Base-by-base conservation (phyloP, 768 basidiomycete genomes). In the Dioszegia hungarica region DNA sequence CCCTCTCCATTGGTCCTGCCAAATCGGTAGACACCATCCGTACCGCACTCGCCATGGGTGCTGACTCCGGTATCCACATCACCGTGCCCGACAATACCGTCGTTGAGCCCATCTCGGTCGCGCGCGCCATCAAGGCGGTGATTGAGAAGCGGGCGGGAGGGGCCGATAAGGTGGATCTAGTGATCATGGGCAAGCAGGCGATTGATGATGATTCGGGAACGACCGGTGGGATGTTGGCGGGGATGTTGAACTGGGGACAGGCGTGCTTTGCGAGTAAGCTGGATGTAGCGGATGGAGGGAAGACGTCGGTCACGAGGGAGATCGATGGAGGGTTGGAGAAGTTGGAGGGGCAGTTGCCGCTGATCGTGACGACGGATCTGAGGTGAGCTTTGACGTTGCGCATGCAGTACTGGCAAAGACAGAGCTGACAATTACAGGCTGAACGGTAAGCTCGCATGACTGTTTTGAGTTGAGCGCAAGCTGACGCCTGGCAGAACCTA, bases 181-280 rank as follows among this genome's bases (percentile, higher is more conserved):
- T 99, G 36, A 92, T 99, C 53, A 81, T 97, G 78, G 95, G 95
- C 2, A 99, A 99, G 78, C 95, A 99, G 77, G 87, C 94, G 14
- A 99, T 99, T 65, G 95, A 99, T 78, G 93, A 94, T 67, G 95
- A 99, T 74, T 82, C 89, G 5, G 89, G 90, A 4, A 86, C 92
- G 79, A 97, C 94, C 12, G 94, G 94, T 0, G 93, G 95, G 75
- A 97, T 98, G 90, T 82, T 98, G 25, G 93, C 93, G 17, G 94
- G 91, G 1, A 79, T 98, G 69, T 77, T 97, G 67, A 85, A 84
- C 17, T 95, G 92, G 88, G 83, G 86, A 10, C 94, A 98, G 78
- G 95, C 90, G 38, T 93, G 90, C 62, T 98, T 90, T 75, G 95
- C 92, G 50, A 91, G 89, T 76, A 88, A 88, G 76, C 61, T 79